Evolutionary conservation across 371 early-diverging fungal species (phyloP), one percentile per base, ranked within the genome.

Genomic region (Mortierella sp.): DNA sequence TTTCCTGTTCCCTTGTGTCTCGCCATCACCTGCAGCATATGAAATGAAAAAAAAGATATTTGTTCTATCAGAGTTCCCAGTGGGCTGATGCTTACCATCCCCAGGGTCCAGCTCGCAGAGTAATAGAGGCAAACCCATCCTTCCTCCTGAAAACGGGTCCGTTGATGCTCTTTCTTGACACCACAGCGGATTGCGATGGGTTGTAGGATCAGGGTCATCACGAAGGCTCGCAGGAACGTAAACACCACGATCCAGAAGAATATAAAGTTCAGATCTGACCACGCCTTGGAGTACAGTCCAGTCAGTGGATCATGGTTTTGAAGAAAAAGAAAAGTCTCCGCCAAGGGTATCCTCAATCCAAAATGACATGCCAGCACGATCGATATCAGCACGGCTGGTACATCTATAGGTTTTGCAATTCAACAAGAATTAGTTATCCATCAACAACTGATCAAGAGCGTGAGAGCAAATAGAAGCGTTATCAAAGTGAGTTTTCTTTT

Each of bases 81-180:
- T 17, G 34, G 19, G 5, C 3, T 8, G 49, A 34, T 6, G 60
- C 84, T 82, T 84, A 87, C 88, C 56, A 81, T 73, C 26, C 88
- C 88, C 48, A 79, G 69, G 19, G 58, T 53, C 60, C 81, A 85
- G 47, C 81, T 81, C 32, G 47, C 37, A 5, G 82, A 64, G 59
- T 87, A 92, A 60, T 89, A 90, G 9, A 92, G 43, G 41, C 82
- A 83, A 30, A 83, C 73, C 87, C 90, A 93, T 4, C 87, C 84
- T 48, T 93, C 92, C 58, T 92, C 93, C 42, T 87, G 83, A 73
- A 93, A 92, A 11, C 93, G 84, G 11, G 79, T 80, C 31, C 79
- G 67, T 56, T 88, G 85, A 59, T 83, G 86, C 19, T 56, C 58
- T 2, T 64, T 71, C 46, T 79, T 60, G 41, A 87, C 84, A 17